Evolutionary conservation across 75 land plant species (phyloP).

Genomic region (Chamaecyparis obtusa): DNA sequence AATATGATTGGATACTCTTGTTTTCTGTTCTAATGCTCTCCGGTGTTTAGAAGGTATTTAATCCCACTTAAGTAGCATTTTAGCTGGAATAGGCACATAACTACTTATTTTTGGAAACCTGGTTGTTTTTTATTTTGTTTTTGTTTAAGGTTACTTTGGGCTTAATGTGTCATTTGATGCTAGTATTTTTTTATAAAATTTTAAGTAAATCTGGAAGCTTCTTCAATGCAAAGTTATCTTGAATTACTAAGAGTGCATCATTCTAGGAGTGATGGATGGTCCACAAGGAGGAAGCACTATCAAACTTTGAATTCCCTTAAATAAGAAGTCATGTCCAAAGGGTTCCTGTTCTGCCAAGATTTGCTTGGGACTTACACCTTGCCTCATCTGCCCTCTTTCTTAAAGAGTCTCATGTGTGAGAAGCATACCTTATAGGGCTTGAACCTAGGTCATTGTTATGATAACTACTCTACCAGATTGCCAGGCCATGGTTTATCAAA

Average conservation of each 20-base stretch:
- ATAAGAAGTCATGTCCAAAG: not conserved
- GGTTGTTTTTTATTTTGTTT: not conserved
- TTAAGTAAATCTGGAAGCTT: not conserved
- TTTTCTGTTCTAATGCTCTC: not conserved
- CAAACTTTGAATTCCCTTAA: not conserved
- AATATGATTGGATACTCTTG: not conserved
- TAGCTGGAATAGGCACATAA: not conserved
- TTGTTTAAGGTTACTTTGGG: not conserved
- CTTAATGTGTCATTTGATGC: not conserved
- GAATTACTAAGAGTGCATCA: not conserved
- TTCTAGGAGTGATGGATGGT: not conserved
- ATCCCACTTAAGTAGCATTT: not conserved
- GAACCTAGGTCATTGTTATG: no score
- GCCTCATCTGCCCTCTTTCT: not conserved
- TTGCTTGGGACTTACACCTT: not conserved
- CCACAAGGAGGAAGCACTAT: not conserved
- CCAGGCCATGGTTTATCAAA: not conserved
- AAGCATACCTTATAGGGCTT: not conserved
- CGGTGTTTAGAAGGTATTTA: not conserved
- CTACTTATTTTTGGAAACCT: not conserved
- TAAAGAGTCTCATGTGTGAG: no score
- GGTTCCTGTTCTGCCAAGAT: not conserved
- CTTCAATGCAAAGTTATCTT: not conserved
- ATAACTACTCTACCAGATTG: not conserved
- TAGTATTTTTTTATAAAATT: not conserved